Percentiles rank a stretch among this genome's conserved stretches.
These are phyloP conservation scores for Sphagnum contortum DNA, from an alignment of 225 moss, liverwort and hornwort species.

Conservation along the genomic window DNA sequence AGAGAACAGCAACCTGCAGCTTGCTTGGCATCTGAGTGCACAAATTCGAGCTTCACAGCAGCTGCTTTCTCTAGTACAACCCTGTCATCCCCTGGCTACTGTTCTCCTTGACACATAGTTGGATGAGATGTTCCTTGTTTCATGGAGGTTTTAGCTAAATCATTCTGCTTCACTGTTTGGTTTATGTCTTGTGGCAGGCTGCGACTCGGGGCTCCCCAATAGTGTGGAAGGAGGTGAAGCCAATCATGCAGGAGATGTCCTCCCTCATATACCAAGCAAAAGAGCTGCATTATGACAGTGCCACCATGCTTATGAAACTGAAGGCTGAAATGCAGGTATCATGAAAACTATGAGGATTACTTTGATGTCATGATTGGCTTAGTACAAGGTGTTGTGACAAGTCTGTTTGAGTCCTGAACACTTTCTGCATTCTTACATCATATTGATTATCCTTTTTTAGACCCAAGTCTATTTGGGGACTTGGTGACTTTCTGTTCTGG, in stretches of 20 bases:
- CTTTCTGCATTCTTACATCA: no score
- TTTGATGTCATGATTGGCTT: no score
- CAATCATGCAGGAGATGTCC: conserved; percentile 76
- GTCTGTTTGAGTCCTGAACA: no score
- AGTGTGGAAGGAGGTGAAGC: conserved; percentile 59
- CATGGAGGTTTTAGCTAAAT: no score
- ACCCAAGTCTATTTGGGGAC: no score
- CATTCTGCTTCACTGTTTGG: no score
- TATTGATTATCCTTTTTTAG: no score
- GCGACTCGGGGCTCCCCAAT: conserved; percentile 65
- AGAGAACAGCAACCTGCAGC: conserved; percentile 77
- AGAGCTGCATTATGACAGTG: conserved; percentile 95
- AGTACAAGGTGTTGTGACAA: no score
- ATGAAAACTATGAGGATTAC: no score
- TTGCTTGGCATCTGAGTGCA: conserved; percentile 96
- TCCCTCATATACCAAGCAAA: conserved; percentile 71
- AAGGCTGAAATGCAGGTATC: conserved; percentile 81
- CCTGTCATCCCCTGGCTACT: conserved; percentile 5
- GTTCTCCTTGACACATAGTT: neutral
- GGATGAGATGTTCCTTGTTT: no score
- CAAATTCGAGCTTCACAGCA: conserved; percentile 85
- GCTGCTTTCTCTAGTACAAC: conserved; percentile 50
- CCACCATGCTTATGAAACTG: conserved; percentile 98
- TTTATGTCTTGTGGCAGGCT: conserved; percentile 15
- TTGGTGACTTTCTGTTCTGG: no score